A percentile compares a stretch with the other conserved stretches of the same genome.
phyloP scores from a whole-genome alignment of 352 stramenopile genomes.

The Phytophthora sp. region DNA sequence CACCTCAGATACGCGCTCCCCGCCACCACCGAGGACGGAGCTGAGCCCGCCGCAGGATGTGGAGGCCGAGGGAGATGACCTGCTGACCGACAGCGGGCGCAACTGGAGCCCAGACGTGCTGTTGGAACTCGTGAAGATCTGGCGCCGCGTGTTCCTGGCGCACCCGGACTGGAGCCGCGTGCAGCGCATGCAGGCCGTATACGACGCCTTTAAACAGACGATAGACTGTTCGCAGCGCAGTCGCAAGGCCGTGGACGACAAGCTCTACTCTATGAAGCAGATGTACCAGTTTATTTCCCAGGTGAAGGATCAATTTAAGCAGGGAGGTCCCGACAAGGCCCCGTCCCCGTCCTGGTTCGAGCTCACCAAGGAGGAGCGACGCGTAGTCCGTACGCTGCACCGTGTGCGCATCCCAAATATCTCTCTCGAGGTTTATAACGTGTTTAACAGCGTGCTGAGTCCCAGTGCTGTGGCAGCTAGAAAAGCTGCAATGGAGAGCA shows the following conservation, averaged over 20 bases:
- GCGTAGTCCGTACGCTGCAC: conserved; percentile 56
- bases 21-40: neutral
- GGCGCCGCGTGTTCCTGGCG: conserved; percentile 47
- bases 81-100: conserved; percentile 48
- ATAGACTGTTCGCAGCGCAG: conserved; percentile 54
- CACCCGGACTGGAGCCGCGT: conserved; percentile 47
- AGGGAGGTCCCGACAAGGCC: conserved; percentile 23
- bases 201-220: conserved; percentile 53
- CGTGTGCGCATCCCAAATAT: conserved; percentile 67
- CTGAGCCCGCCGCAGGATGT: conserved; percentile 3
- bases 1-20: neutral
- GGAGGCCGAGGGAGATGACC: conserved; percentile 43
- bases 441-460: conserved; percentile 62
- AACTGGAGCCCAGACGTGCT: conserved; percentile 64
- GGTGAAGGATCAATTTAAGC: conserved; percentile 56
- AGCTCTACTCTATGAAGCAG: conserved; percentile 71
- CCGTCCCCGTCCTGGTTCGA: conserved; percentile 62
- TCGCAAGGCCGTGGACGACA: conserved; percentile 70
- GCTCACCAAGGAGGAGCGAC: conserved; percentile 59
- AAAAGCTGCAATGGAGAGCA: conserved; percentile 7
- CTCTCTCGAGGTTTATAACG: conserved; percentile 56
- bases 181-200: conserved; percentile 55
- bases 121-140: conserved; percentile 64
- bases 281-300: conserved; percentile 79
- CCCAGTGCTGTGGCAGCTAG: conserved; percentile 21